These are phyloP conservation scores for Xerocomellus amylosporus DNA, from an alignment of 768 basidiomycete genomes.

Conservation along the genomic window DNA sequence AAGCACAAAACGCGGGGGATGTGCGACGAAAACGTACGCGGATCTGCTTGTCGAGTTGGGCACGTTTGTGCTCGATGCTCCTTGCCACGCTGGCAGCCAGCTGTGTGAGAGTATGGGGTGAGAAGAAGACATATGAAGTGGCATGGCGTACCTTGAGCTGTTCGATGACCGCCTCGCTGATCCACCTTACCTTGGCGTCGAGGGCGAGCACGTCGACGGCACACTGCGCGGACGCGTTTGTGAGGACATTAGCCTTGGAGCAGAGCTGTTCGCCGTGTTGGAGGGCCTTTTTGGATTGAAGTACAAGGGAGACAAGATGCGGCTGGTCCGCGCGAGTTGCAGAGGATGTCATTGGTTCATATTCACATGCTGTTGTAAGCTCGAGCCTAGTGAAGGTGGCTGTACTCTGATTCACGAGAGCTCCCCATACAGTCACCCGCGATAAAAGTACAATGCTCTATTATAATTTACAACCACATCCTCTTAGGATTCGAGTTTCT, in stretches of 20 bases:
- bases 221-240: conserved; percentile 63
- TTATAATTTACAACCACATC: not conserved
- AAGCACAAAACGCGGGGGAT: not conserved
- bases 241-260: conserved; percentile 57
- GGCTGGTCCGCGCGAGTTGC: conserved; percentile 41
- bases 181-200: conserved; percentile 79
- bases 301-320: conserved; percentile 70
- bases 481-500: conserved; percentile 14
- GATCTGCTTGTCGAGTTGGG: conserved; percentile 56
- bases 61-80: conserved; percentile 69
- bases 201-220: conserved; percentile 72
- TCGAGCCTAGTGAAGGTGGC: not conserved
- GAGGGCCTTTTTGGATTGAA: conserved; percentile 80
- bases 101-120: conserved; percentile 35
- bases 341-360: conserved; percentile 17
- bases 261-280: conserved; percentile 77
- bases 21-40: conserved; percentile 42
- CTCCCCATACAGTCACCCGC: no score
- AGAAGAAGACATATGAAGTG: not conserved
- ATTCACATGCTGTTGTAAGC: no score
- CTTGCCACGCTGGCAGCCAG: conserved; percentile 72
- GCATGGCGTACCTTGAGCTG: conserved; percentile 62
- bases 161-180: conserved; percentile 67
- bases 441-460: conserved; percentile 2
- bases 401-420: not conserved